Base-by-base conservation (phyloP, 441 rosid species). In the Euphorbia schlechtendalii region DNA sequence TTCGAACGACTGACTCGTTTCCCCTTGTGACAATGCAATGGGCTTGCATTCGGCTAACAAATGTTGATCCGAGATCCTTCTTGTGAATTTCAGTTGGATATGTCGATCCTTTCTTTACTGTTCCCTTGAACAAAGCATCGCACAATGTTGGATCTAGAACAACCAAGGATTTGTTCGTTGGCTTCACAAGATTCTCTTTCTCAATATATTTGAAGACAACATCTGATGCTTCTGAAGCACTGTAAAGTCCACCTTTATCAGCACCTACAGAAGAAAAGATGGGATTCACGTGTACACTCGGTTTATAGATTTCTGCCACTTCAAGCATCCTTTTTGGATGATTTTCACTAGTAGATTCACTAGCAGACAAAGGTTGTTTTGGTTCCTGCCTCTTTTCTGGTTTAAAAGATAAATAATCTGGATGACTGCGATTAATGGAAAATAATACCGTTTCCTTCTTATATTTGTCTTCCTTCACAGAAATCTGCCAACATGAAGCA, bases 51-150 rank as follows among this genome's bases (percentile, higher is more conserved):
- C 99, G 83, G 52, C 80, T 79, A 68, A 84, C 54, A 74, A 90
- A 90, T 28, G 77, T 83, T 20, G 80, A 72, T 45, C 86, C 96
- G 59, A 90, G 64, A 74, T 93, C 97, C 66, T 84, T 90, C 80
- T 87, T 93, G 64, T 84, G 95, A 65, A 93, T 81, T 81, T 84
- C 96, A 27, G 96, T 82, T 15, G 97, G 99, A 71, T 90, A 93
- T 14, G 82, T 62, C 24, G 96, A 73, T 72, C 99, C 99, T 74
- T 93, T 93, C 78, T 93, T 93, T 32, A 93, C 81, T 48, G 97
- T 84, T 74, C 99, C 99, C 77, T 93, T 93, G 79, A 83, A 88
- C 66, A 93, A 78, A 55, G 95, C 77, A 69, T 93, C 99, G 38
- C 99, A 90, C 62, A 93, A 66, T 28, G 73, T 74, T 51, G 96